Percentiles rank a stretch among this genome's conserved stretches.
Evolutionary conservation across 202 grass and related monocot species (phyloP).

Genomic region (Schoenoplectus triqueter): DNA sequence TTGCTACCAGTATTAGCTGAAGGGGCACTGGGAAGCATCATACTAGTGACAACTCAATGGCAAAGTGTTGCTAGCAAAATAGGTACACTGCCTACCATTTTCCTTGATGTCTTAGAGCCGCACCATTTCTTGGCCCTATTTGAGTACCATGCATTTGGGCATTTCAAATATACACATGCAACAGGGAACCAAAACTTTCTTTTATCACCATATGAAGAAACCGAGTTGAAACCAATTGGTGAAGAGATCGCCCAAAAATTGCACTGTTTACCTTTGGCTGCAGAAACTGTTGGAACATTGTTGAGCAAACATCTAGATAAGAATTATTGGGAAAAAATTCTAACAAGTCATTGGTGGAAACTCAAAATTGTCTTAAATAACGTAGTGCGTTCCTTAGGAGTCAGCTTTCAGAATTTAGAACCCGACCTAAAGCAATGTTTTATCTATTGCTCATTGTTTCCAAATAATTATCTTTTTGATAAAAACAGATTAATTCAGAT

Average conservation of each 20-base stretch:
- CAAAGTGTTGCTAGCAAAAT: neutral
- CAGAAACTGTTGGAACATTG: constrained; percentile 3
- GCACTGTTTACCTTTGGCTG: constrained; percentile 34
- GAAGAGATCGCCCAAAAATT: constrained; percentile 33
- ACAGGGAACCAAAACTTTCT: neutral
- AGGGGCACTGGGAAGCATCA: neutral
- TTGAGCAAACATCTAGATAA: neutral
- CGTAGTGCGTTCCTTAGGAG: neutral
- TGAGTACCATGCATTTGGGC: constrained; percentile 25
- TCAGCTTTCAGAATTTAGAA: constrained; percentile 33
- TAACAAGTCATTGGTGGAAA: constrained; percentile 40
- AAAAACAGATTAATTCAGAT: constrained; percentile 34
- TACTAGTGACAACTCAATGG: constrained; percentile 42
- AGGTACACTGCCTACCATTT: neutral
- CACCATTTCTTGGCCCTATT: constrained; percentile 29
- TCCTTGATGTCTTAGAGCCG: neutral
- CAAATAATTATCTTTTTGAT: constrained; percentile 27
- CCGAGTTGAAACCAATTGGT: constrained; percentile 5
- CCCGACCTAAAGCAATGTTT: constrained; percentile 36
- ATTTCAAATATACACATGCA: neutral
- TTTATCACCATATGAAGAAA: neutral
- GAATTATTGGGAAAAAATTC: constrained; percentile 22
- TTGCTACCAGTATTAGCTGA: neutral
- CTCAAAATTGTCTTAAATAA: no score
- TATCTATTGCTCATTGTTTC: constrained; percentile 39